phyloP scores from a whole-genome alignment of 2,329 filamentous ascomycete species.

The Talaromyces atroroseus region DNA sequence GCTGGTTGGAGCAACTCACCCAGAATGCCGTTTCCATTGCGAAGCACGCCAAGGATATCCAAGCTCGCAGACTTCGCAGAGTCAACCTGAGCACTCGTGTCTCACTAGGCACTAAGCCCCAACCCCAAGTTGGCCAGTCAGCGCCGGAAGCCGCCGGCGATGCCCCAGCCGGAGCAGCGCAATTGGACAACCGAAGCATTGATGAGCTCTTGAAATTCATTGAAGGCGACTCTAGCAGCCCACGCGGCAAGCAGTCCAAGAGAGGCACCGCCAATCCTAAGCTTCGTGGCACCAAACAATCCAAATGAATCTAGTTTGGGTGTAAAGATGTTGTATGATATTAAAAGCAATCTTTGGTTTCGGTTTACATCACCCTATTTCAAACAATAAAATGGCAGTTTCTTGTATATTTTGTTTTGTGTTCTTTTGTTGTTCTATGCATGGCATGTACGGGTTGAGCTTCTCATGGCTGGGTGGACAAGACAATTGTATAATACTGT shows the following conservation, averaged over 20 bases:
- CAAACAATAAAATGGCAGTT: not conserved
- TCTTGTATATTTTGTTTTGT: slow-evolving; percentile 6
- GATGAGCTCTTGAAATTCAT: slow-evolving; percentile 94
- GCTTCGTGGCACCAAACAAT: slow-evolving; percentile 39
- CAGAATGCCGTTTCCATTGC: slow-evolving; percentile 92
- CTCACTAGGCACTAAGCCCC: slow-evolving; percentile 54
- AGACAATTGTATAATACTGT: slow-evolving; percentile 14
- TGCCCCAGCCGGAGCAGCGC: slow-evolving; percentile 33
- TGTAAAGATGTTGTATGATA: slow-evolving; percentile 14
- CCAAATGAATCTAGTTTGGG: slow-evolving; percentile 13
- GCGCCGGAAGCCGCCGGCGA: slow-evolving; percentile 45
- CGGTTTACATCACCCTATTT: not conserved
- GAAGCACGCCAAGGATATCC: slow-evolving; percentile 83
- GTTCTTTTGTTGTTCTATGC: slow-evolving; percentile 8
- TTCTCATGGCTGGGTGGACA: slow-evolving; percentile 15
- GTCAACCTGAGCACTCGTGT: slow-evolving; percentile 63
- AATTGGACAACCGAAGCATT: slow-evolving; percentile 73
- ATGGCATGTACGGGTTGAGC: slow-evolving; percentile 16
- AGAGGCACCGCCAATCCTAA: slow-evolving; percentile 40
- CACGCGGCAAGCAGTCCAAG: slow-evolving; percentile 42
- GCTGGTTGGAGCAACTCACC: slow-evolving; percentile 92
- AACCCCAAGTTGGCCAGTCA: slow-evolving; percentile 59
- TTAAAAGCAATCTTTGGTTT: slow-evolving; percentile 9
- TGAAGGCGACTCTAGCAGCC: slow-evolving; percentile 57
- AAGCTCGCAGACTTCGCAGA: slow-evolving; percentile 66